phyloP scores from a whole-genome alignment of 495 filamentous ascomycete genomes.

The Cudoniella acicularis region DNA sequence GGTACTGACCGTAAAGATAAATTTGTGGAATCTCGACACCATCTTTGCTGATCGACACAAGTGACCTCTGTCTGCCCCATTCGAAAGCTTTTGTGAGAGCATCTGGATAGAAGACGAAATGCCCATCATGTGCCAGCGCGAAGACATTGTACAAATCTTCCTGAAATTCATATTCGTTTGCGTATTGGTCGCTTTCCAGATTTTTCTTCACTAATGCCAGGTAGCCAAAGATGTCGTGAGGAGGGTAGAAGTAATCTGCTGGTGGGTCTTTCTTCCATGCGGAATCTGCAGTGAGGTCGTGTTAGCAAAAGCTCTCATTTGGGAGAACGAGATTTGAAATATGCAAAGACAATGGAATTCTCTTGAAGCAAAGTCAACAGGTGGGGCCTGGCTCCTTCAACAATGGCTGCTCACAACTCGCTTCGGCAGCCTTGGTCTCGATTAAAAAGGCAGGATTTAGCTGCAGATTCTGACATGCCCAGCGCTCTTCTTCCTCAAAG shows the following conservation, averaged over 20 bases:
- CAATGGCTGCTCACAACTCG: too few relatives aligned
- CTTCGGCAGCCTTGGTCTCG: too few relatives aligned
- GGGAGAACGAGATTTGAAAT: too few relatives aligned
- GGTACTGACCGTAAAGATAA: slow-evolving; percentile 36
- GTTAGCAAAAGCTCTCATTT: not conserved
- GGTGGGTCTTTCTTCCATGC: slow-evolving; percentile 40
- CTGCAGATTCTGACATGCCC: too few relatives aligned
- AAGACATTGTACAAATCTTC: slow-evolving; percentile 36
- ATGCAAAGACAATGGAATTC: too few relatives aligned
- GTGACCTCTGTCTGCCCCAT: slow-evolving; percentile 29
- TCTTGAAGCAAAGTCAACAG: too few relatives aligned
- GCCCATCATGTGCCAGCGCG: slow-evolving; percentile 41
- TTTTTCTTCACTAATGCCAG: slow-evolving; percentile 33
- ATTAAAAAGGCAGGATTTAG: too few relatives aligned
- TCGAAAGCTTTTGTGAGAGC: slow-evolving; percentile 34
- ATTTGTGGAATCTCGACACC: slow-evolving; percentile 33
- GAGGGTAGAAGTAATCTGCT: slow-evolving; percentile 38
- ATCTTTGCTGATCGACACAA: slow-evolving; percentile 39
- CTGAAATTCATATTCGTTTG: slow-evolving; percentile 40
- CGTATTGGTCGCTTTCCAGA: slow-evolving; percentile 35
- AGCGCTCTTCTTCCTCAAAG: too few relatives aligned
- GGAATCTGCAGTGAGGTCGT: slow-evolving; percentile 19
- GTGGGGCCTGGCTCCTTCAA: too few relatives aligned
- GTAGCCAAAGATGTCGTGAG: slow-evolving; percentile 40
- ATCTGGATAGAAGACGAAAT: slow-evolving; percentile 40